These are phyloP conservation scores for Pichia sp. DNA, from an alignment of 1,139 yeast genomes.

Conservation along the genomic window DNA sequence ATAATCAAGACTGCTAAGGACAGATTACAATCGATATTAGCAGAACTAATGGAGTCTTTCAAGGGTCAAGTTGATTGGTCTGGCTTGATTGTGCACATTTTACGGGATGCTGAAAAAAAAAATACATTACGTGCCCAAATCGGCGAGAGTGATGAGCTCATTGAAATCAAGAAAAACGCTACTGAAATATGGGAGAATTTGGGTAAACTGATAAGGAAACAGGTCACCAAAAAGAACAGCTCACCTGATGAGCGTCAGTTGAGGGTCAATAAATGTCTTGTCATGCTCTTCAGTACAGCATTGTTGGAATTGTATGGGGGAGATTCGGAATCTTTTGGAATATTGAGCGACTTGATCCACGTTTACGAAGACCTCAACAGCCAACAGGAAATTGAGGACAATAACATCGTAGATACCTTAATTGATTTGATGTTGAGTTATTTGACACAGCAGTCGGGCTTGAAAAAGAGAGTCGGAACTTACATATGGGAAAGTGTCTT, in stretches of 20 bases:
- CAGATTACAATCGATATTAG: constrained; percentile 59
- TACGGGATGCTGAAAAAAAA: constrained; percentile 28
- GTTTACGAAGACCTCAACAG: constrained; percentile 20
- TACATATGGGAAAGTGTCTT: constrained; percentile 73
- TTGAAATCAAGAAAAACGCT: constrained; percentile 7
- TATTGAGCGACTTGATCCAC: constrained; percentile 65
- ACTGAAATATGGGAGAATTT: constrained; percentile 7
- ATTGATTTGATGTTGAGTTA: constrained; percentile 79
- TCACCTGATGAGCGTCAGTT: neutral
- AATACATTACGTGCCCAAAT: constrained; percentile 8
- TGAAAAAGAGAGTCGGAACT: constrained; percentile 67
- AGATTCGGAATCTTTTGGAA: constrained; percentile 68
- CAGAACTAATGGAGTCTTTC: constrained; percentile 47
- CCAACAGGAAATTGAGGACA: constrained; percentile 34
- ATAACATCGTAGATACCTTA: constrained; percentile 43
- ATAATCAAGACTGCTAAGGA: constrained; percentile 47
- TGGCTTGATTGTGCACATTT: constrained; percentile 33
- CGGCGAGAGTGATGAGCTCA: constrained; percentile 10
- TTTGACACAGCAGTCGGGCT: constrained; percentile 63
- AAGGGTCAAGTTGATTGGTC: constrained; percentile 53
- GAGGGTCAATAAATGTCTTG: constrained; percentile 40
- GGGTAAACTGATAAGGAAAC: neutral
- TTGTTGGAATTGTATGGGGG: constrained; percentile 75
- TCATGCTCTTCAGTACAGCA: constrained; percentile 72
- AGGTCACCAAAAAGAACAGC: neutral